Evolutionary conservation across 345 rosid species (phyloP).

Genomic region (Xanthoceras sorbifolium): DNA sequence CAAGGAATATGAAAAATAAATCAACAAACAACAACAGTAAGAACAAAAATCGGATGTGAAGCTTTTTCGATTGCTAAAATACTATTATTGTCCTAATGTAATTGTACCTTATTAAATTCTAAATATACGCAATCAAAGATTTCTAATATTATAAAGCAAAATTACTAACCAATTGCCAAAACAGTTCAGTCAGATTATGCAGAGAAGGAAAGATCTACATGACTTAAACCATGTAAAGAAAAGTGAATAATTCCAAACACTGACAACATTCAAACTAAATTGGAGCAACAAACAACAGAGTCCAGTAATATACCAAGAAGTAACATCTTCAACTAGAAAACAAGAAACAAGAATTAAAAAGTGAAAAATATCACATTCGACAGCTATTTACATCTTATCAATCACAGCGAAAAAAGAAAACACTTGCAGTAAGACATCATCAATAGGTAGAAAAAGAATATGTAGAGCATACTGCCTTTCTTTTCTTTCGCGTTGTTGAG

Average conservation of each 20-base stretch:
- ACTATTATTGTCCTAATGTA: neutral
- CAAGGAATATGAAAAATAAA: slow-evolving; percentile 3
- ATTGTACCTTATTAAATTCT: neutral
- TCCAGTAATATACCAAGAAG: neutral
- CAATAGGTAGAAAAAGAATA: neutral
- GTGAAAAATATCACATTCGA: neutral
- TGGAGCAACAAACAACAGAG: neutral
- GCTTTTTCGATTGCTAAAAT: neutral
- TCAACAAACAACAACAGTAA: neutral
- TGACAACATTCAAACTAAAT: neutral
- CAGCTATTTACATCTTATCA: neutral
- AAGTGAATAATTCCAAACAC: neutral
- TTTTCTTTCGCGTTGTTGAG: slow-evolving; percentile 32
- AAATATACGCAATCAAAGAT: neutral
- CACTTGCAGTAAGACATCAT: neutral
- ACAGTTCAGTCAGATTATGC: neutral
- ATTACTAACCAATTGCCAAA: neutral
- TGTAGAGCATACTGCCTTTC: slow-evolving; percentile 27
- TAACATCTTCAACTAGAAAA: neutral
- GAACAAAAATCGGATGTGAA: neutral
- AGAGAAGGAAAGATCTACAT: too few relatives aligned
- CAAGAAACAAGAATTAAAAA: neutral
- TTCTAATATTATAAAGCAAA: neutral
- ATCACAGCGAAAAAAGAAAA: neutral
- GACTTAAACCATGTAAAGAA: neutral